phyloP scores from a whole-genome alignment of 2,329 filamentous ascomycete species.

The Diaporthe batatas region DNA sequence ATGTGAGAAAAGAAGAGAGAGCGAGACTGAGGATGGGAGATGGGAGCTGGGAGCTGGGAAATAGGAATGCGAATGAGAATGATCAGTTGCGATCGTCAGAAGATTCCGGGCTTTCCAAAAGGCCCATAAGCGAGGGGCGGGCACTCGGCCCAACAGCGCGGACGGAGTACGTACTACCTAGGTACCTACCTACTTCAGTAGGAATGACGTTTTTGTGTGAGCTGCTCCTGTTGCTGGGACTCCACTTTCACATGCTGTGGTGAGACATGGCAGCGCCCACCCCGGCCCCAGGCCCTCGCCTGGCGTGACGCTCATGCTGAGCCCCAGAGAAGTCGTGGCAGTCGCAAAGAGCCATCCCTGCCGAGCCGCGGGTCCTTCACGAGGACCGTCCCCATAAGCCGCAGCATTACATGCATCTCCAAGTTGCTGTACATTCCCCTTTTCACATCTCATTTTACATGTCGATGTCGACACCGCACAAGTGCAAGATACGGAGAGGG shows the following conservation, averaged over 20 bases:
- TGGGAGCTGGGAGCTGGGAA: no score
- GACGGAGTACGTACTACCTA: not conserved
- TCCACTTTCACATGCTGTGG: constrained; percentile 41
- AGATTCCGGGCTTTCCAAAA: constrained; percentile 21
- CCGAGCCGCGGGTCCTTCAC: constrained; percentile 10
- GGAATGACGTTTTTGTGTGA: constrained; percentile 12
- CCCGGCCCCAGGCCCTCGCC: not conserved
- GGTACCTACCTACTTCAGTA: no score
- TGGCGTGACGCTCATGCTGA: constrained; percentile 1
- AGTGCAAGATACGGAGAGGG: not conserved
- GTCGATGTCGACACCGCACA: not conserved
- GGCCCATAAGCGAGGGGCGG: constrained; percentile 26
- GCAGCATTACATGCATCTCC: not conserved
- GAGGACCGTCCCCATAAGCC: not conserved
- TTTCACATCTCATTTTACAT: not conserved
- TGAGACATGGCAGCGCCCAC: not conserved
- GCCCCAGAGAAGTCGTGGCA: not conserved
- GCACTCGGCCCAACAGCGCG: not conserved
- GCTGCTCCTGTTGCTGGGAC: not conserved
- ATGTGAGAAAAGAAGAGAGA: not conserved
- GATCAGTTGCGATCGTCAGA: constrained; percentile 24
- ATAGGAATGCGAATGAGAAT: not conserved
- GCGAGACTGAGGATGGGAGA: not conserved
- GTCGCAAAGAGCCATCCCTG: constrained; percentile 4
- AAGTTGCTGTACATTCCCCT: not conserved